Evolutionary conservation across 2,329 filamentous ascomycete genomes (phyloP).

Genomic region (Sclerotinia glacialis): DNA sequence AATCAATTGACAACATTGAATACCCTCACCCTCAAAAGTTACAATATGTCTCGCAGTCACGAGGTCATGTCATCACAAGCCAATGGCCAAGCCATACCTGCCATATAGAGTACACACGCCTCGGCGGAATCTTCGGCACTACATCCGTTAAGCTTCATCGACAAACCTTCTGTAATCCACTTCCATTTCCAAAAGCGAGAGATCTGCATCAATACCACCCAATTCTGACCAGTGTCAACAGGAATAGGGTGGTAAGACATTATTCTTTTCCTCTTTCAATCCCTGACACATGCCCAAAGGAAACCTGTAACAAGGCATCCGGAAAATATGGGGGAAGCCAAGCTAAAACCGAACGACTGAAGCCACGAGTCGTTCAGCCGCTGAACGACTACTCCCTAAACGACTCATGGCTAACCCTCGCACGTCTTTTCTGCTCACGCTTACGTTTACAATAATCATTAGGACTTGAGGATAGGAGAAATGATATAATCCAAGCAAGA

Average conservation of each 20-base stretch:
- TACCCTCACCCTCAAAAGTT: background rate
- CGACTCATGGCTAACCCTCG: conserved; percentile 11
- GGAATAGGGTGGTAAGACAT: conserved; percentile 10
- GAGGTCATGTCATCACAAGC: background rate
- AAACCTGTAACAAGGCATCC: background rate
- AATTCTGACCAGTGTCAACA: background rate
- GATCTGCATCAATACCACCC: background rate
- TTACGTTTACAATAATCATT: background rate
- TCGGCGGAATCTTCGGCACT: conserved; percentile 10
- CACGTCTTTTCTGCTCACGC: conserved; percentile 14
- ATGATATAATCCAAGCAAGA: background rate
- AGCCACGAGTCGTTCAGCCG: conserved; percentile 8
- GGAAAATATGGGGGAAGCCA: conserved; percentile 12
- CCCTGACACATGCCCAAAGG: background rate
- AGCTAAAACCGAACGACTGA: background rate
- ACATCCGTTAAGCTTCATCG: conserved; percentile 12
- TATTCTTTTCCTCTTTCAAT: background rate
- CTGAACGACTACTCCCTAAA: background rate
- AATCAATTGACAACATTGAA: conserved; percentile 13
- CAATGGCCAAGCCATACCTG: background rate
- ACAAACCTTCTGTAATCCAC: background rate
- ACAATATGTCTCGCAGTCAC: conserved; percentile 1
- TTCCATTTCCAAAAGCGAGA: background rate
- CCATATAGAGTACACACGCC: background rate
- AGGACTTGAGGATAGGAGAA: background rate